Base-by-base conservation (phyloP, 2,329 filamentous ascomycete genomes). In the Ophiostoma ips region DNA sequence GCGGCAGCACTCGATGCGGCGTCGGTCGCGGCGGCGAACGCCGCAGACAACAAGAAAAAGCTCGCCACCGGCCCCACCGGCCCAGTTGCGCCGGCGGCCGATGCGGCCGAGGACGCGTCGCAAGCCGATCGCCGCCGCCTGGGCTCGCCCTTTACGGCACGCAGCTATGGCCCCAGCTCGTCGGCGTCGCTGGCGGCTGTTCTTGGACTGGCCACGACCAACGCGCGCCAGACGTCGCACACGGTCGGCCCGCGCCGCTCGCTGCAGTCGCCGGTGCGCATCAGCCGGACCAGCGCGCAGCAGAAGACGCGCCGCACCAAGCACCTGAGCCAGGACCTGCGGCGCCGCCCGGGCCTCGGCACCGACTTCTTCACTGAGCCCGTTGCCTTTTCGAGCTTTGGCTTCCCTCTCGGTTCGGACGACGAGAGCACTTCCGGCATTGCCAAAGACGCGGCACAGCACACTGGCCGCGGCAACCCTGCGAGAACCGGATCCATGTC, bases 91-190 rank as follows among this genome's bases (percentile, higher is more conserved):
- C 19, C 38, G 9, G 16, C 41, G 1, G n/a, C 46, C 3, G 48
- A 21, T 12, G 40, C 40, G 3, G 9, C 46, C 9, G 52, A 52
- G 8, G 61, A 63, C 38, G 58, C 59, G 1, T 64, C 61, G 1
- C 56, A 58, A 40, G 56, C 59, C 0, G 62, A 64, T 46, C 62
- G 62, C 43, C 60, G 61, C 11, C 68, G 69, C 3, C 67, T 77
- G 3, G 73, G 70, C 1, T 78, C 76, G 3, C 75, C 76, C 0
- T 79, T 81, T 53, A 64, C 68, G 18, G 70, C 75, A 31, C 72
- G 68, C 53, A 81, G 76, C 56, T 81, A 81, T 55, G 78, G 78
- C 0, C 78, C 77, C 1, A 80, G 74, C 61, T 77, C 76, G 12
- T 78, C 77, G 4, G 67, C 63, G 16, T 68, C 69, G 0, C 61